phyloP scores from a whole-genome alignment of 768 basidiomycete species.

The Tricholoma matsutake region DNA sequence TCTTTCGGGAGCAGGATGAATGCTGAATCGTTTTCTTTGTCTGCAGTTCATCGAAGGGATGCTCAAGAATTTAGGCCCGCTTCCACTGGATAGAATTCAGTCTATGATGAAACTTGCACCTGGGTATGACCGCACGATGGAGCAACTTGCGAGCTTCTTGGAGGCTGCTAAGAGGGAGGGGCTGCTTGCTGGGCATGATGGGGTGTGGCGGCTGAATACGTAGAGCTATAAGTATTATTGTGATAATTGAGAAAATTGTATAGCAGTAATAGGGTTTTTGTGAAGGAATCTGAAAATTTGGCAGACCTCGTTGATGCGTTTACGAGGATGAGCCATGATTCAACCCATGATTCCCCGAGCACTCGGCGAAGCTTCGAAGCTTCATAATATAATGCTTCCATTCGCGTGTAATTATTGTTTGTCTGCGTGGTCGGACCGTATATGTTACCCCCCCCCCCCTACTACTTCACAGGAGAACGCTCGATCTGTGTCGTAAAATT shows the following conservation, averaged over 20 bases:
- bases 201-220: slow-evolving; percentile 54
- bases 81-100: slow-evolving; percentile 83
- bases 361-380: no score
- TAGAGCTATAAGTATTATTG: slow-evolving; percentile 11
- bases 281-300: neutral
- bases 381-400: no score
- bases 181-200: slow-evolving; percentile 64
- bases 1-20: neutral
- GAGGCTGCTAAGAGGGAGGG: slow-evolving; percentile 79
- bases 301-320: no score
- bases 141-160: slow-evolving; percentile 78
- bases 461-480: no score
- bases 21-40: slow-evolving; percentile 2
- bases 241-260: neutral
- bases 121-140: slow-evolving; percentile 74
- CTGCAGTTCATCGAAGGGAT: slow-evolving; percentile 84
- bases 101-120: slow-evolving; percentile 83
- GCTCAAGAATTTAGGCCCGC: slow-evolving; percentile 80
- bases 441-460: no score
- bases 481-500: no score
- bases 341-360: no score
- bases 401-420: no score
- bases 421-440: no score
- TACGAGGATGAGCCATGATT: no score
- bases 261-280: neutral